A percentile compares a stretch with the other conserved stretches of the same genome.
These are phyloP conservation scores for Arthrobotrys pseudoclavata DNA, from an alignment of 2,329 filamentous ascomycete genomes.

Conservation along the genomic window DNA sequence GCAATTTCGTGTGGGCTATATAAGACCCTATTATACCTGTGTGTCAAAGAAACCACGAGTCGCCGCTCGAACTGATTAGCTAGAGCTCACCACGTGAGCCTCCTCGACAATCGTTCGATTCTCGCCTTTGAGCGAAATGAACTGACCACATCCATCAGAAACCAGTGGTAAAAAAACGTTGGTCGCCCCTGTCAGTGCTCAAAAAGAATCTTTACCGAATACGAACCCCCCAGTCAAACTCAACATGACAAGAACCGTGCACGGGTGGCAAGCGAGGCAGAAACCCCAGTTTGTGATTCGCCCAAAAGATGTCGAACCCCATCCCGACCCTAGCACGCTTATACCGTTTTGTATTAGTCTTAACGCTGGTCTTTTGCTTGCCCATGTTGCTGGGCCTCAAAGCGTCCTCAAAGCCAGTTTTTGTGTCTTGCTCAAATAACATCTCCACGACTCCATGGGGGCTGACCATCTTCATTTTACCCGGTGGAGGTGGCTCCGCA, in stretches of 20 bases:
- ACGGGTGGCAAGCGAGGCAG: slow-evolving; percentile 58
- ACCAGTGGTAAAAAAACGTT: slow-evolving; percentile 9
- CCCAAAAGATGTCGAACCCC: slow-evolving; percentile 31
- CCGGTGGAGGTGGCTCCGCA: slow-evolving; percentile 57
- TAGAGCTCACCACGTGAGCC: slow-evolving; percentile 50
- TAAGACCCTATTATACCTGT: slow-evolving; percentile 30
- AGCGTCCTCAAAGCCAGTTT: slow-evolving; percentile 32
- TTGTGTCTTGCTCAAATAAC: slow-evolving; percentile 36
- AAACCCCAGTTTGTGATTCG: slow-evolving; percentile 39
- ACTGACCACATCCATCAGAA: not conserved
- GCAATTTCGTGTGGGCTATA: slow-evolving; percentile 28
- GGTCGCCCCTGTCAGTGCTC: slow-evolving; percentile 7
- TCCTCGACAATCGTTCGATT: slow-evolving; percentile 43
- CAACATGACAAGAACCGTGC: slow-evolving; percentile 11
- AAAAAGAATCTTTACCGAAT: slow-evolving; percentile 59
- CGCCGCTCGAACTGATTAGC: slow-evolving; percentile 33
- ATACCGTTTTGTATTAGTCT: slow-evolving; percentile 44
- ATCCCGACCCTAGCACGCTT: slow-evolving; percentile 33
- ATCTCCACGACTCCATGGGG: slow-evolving; percentile 39
- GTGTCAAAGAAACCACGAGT: slow-evolving; percentile 33
- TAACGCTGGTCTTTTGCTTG: slow-evolving; percentile 34
- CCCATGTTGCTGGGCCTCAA: slow-evolving; percentile 34
- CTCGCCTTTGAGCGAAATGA: slow-evolving; percentile 48
- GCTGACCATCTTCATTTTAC: slow-evolving; percentile 57
- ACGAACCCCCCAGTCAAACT: slow-evolving; percentile 36